Base-by-base conservation (phyloP, 352 stramenopile species). In the Pythium sp. region DNA sequence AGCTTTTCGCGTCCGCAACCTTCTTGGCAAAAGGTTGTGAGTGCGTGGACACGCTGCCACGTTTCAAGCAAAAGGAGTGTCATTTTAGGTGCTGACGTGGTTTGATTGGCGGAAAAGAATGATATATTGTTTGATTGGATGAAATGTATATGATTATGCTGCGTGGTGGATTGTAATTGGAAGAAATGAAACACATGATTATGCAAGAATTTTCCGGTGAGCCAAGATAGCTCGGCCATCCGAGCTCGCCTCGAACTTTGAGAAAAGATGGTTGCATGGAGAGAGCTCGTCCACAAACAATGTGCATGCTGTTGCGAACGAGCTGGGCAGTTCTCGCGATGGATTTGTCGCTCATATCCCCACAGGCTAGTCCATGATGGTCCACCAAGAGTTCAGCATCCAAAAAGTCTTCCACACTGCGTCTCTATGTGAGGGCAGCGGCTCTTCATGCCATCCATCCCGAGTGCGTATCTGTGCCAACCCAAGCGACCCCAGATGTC, bases 11-110 rank as follows among this genome's bases (percentile, higher is more conserved):
- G 32, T 34, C 53, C 15, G 38, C 26, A 58, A 58, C 26, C 53
- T 58, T 58, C n/a, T 38, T 12, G 1, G 24, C 43, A 51, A 51
- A 41, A 20, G 9, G 28, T 14, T 32, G 54, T 12, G 41, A 41
- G 41, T 65, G 59, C 59, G 47, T 51, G 28, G 41, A 56, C 30
- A 65, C 26, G 59, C 58, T 64, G 58, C 41, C 41, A 57, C 41
- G 22, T 57, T 65, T 56, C 38, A 36, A 5, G 5, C 7, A 22
- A 18, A 32, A 36, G 38, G 58, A 26, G 59, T 51, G 59, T 65
- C 59, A 38, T 43, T 65, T 65, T 36, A 65, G 28, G 26, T 43
- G 7, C 6, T 24, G 18, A 12, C 2, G 6, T 24, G 43, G 22
- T 11, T 8, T 22, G 15, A 51, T 51, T 51, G 43, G 43, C 22